Evolutionary conservation across 176 grass and related monocot species (phyloP).

Genomic region (Hordeum vulgare): DNA sequence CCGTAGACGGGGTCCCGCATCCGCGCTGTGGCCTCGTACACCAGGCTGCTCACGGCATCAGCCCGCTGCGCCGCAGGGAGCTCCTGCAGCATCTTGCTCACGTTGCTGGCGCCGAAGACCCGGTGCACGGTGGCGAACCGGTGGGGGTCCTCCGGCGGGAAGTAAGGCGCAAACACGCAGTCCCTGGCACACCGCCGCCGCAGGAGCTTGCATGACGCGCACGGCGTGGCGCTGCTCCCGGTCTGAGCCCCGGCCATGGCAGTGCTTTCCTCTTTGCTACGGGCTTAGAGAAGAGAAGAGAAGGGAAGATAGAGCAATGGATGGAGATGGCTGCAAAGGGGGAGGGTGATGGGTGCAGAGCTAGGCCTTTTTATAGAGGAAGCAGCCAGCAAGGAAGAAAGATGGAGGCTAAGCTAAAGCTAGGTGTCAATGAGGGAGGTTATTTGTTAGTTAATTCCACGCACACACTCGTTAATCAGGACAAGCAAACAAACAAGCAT

Average conservation of each 20-base stretch:
- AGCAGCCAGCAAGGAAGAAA: neutral
- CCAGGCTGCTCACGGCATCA: constrained; percentile 71
- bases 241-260: constrained; percentile 16
- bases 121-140: constrained; percentile 73
- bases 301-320: neutral
- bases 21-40: constrained; percentile 76
- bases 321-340: neutral
- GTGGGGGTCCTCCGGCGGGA: constrained; percentile 65
- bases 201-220: constrained; percentile 56
- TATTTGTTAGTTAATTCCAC: neutral
- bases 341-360: neutral
- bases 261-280: neutral
- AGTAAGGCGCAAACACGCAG: constrained; percentile 76
- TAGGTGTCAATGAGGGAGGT: neutral
- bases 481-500: neutral
- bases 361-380: constrained; percentile 19
- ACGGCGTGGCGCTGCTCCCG: constrained; percentile 13
- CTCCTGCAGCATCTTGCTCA: constrained; percentile 92
- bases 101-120: constrained; percentile 87
- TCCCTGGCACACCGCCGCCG: constrained; percentile 48
- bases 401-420: neutral
- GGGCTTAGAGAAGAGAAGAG: neutral
- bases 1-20: constrained; percentile 84
- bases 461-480: neutral
- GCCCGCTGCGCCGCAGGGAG: constrained; percentile 51